Evolutionary conservation across 2,329 filamentous ascomycete species (phyloP).

Genomic region (Geosmithia morbida): DNA sequence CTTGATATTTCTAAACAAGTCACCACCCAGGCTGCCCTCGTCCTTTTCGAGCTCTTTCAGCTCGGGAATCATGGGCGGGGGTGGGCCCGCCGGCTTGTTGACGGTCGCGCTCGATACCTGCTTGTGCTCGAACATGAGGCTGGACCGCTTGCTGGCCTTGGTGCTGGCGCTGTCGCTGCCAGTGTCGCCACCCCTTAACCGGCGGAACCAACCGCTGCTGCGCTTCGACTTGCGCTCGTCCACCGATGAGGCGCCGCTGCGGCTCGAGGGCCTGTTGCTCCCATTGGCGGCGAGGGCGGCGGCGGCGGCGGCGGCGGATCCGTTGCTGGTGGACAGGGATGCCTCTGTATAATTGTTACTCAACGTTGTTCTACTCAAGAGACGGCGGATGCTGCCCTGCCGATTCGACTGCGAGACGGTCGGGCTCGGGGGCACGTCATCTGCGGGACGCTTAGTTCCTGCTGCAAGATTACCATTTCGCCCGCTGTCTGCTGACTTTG

Average conservation of each 20-base stretch:
- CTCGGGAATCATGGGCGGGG: conserved; percentile 48
- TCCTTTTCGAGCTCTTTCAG: conserved; percentile 36
- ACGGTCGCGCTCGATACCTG: conserved; percentile 1
- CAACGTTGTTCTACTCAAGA: conserved; percentile 40
- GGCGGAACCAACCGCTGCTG: conserved; percentile 44
- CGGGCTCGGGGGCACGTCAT: conserved; percentile 37
- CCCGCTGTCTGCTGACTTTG: conserved; percentile 4
- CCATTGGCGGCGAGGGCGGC: conserved; percentile 8
- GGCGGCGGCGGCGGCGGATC: conserved; percentile 12
- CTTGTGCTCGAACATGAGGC: conserved; percentile 22
- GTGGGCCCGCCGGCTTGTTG: conserved; percentile 28
- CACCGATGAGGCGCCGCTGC: conserved; percentile 29
- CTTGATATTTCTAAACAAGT: conserved; percentile 47
- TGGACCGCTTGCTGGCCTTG: conserved; percentile 19
- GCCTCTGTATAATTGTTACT: conserved; percentile 37
- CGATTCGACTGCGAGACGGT: conserved; percentile 24
- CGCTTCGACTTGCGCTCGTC: conserved; percentile 41
- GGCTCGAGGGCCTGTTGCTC: conserved; percentile 31
- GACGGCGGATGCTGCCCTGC: conserved; percentile 40
- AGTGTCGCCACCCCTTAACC: conserved; percentile 26
- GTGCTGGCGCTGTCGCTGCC: not conserved
- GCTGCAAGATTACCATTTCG: conserved; percentile 25
- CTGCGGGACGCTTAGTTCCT: conserved; percentile 33
- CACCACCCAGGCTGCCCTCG: conserved; percentile 27
- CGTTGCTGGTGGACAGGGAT: conserved; percentile 21